Percentiles rank a stretch among this genome's conserved stretches.
Conservation (phyloP, 1,139 yeast species). For the Nakaseomyces uthaithaninus region DNA sequence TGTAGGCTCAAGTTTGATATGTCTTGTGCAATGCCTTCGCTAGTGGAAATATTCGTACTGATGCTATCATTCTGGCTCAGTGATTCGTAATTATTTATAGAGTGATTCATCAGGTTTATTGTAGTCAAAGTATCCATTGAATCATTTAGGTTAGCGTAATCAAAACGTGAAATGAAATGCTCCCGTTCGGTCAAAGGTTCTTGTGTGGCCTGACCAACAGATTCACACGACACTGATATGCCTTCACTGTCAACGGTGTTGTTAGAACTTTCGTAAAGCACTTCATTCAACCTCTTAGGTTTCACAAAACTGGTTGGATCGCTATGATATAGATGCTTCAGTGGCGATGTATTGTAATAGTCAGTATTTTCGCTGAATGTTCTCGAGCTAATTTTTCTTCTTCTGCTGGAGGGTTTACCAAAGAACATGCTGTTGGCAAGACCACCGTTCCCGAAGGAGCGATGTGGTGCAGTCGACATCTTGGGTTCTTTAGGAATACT, state of each 20-base stretch:
- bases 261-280: constrained; percentile 9
- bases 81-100: constrained; percentile 4
- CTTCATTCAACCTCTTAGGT: constrained; percentile 19
- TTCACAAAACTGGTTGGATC: constrained; percentile 14
- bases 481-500: neutral
- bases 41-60: neutral
- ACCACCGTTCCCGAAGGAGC: neutral
- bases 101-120: constrained; percentile 8
- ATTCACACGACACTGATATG: neutral
- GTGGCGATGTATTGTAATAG: constrained; percentile 27
- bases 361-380: constrained; percentile 27
- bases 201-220: neutral
- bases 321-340: constrained; percentile 25
- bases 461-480: neutral
- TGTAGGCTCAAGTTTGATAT: neutral
- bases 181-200: constrained; percentile 7
- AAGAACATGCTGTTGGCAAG: neutral
- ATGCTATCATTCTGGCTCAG: neutral
- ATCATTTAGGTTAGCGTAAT: constrained; percentile 8
- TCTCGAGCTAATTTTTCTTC: constrained; percentile 12
- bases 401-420: constrained; percentile 3
- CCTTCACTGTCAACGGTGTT: neutral
- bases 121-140: constrained; percentile 9
- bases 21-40: neutral
- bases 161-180: constrained; percentile 12